These are phyloP conservation scores for Thinopyrum elongatum DNA, from an alignment of 176 grass and related monocot genomes.

Conservation along the genomic window DNA sequence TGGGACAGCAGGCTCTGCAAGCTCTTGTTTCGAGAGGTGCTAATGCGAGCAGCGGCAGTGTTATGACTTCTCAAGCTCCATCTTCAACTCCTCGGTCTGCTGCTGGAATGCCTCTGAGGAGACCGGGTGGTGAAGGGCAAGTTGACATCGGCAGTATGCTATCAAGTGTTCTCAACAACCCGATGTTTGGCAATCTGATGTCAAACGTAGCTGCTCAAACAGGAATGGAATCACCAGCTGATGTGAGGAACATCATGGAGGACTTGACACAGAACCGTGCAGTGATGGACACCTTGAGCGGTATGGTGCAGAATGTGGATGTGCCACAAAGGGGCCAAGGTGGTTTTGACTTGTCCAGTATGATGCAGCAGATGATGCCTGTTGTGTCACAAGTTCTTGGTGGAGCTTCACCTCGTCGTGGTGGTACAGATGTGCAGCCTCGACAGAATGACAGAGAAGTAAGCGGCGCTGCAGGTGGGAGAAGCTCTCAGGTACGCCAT, in stretches of 20 bases:
- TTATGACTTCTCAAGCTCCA: slow-evolving; percentile 12
- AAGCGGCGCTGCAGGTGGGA: background rate
- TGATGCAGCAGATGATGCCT: slow-evolving; percentile 96
- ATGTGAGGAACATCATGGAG: slow-evolving; percentile 76
- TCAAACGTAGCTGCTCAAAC: slow-evolving; percentile 66
- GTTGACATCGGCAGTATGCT: slow-evolving; percentile 69
- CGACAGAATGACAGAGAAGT: slow-evolving; percentile 12
- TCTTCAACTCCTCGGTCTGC: slow-evolving; percentile 23
- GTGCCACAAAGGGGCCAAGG: slow-evolving; percentile 44
- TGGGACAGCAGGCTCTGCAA: slow-evolving; percentile 58
- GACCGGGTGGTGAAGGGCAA: slow-evolving; percentile 41
- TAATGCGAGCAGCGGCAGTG: slow-evolving; percentile 12
- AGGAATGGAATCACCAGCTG: slow-evolving; percentile 48
- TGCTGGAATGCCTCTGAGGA: slow-evolving; percentile 27
- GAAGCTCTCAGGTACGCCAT: slow-evolving; percentile 40
- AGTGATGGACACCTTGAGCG: slow-evolving; percentile 59
- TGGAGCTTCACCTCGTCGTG: slow-evolving; percentile 22
- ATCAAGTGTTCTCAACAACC: slow-evolving; percentile 64
- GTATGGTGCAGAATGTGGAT: slow-evolving; percentile 73
- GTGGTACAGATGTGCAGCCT: slow-evolving; percentile 24
- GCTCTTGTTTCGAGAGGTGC: slow-evolving; percentile 49
- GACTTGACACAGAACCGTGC: slow-evolving; percentile 60
- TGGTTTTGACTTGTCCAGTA: slow-evolving; percentile 79
- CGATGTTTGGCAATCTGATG: slow-evolving; percentile 57
- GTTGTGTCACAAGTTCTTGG: slow-evolving; percentile 82